phyloP scores from a whole-genome alignment of 495 filamentous ascomycete genomes.

The Durotheca rogersii region DNA sequence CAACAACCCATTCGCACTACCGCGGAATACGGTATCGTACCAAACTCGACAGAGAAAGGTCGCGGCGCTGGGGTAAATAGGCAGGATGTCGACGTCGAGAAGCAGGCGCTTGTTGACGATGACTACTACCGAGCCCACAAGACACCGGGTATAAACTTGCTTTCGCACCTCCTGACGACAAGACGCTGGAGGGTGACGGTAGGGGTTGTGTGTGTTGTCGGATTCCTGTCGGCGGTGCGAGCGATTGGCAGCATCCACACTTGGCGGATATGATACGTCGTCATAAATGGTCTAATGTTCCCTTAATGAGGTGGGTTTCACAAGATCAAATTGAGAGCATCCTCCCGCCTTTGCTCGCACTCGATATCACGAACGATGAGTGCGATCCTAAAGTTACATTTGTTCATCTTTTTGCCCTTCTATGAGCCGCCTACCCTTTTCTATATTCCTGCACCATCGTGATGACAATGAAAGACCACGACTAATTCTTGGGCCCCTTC shows the following conservation, averaged over 20 bases:
- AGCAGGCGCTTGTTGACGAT: slow-evolving; percentile 14
- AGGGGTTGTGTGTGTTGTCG: slow-evolving; percentile 17
- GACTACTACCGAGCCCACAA: slow-evolving; percentile 1
- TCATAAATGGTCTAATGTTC: slow-evolving; percentile 4
- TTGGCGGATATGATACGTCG: slow-evolving; percentile 16
- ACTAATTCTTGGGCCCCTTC: not conserved
- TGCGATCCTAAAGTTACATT: no score
- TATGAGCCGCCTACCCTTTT: not conserved
- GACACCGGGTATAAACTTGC: not conserved
- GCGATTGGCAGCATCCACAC: slow-evolving; percentile 14
- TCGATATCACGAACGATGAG: slow-evolving; percentile 2
- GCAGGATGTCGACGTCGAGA: slow-evolving; percentile 18
- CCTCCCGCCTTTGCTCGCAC: not conserved
- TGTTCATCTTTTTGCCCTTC: slow-evolving; percentile 8
- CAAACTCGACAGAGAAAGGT: not conserved
- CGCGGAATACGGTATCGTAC: not conserved
- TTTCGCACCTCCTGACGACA: slow-evolving; percentile 4
- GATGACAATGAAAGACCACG: no score
- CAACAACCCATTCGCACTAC: not conserved
- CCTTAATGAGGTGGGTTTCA: slow-evolving; percentile 8
- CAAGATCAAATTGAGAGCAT: not conserved
- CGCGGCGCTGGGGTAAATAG: not conserved
- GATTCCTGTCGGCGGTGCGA: slow-evolving; percentile 17
- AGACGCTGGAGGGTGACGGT: slow-evolving; percentile 8
- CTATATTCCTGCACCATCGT: no score